Conservation (phyloP, 2,329 filamentous ascomycete species). For the Arthrocladium fulminans region DNA sequence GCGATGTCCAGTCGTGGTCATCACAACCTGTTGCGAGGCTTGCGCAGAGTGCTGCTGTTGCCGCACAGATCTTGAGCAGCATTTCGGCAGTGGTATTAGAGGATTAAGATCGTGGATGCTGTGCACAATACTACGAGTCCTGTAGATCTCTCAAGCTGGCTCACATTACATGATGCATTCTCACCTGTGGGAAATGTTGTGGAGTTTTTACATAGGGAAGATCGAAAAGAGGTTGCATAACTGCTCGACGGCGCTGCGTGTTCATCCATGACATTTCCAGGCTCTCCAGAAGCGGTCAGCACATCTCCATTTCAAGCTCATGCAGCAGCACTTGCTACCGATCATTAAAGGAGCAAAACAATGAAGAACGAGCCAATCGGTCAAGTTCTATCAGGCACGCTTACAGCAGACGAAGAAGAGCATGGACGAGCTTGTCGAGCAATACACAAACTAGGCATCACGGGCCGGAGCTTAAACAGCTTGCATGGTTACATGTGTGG, state of each 20-base stretch:
- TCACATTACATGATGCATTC: too few species aligned
- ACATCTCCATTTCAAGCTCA: not conserved
- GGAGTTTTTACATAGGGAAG: not conserved
- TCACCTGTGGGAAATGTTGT: not conserved
- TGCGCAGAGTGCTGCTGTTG: slow-evolving; percentile 1
- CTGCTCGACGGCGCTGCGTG: not conserved
- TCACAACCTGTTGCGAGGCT: slow-evolving; percentile 11
- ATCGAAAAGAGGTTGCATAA: not conserved
- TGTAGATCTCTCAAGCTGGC: not conserved
- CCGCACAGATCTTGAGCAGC: slow-evolving; percentile 1
- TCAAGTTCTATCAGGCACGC: not conserved
- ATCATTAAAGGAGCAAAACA: not conserved
- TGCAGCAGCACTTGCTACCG: not conserved
- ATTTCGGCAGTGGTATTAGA: not conserved
- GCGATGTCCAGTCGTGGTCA: slow-evolving; percentile 22
- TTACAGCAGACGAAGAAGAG: too few species aligned
- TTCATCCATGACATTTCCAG: not conserved
- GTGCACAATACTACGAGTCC: not conserved
- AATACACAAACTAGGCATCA: not conserved
- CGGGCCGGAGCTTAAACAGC: not conserved
- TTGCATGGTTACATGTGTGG: not conserved
- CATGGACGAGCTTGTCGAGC: not conserved
- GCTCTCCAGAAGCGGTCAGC: not conserved
- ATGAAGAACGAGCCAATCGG: not conserved
- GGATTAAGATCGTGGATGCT: not conserved